Evolutionary conservation across 2,329 filamentous ascomycete genomes (phyloP), one percentile per base, ranked within the genome.

Genomic region (Xylaria digitata): DNA sequence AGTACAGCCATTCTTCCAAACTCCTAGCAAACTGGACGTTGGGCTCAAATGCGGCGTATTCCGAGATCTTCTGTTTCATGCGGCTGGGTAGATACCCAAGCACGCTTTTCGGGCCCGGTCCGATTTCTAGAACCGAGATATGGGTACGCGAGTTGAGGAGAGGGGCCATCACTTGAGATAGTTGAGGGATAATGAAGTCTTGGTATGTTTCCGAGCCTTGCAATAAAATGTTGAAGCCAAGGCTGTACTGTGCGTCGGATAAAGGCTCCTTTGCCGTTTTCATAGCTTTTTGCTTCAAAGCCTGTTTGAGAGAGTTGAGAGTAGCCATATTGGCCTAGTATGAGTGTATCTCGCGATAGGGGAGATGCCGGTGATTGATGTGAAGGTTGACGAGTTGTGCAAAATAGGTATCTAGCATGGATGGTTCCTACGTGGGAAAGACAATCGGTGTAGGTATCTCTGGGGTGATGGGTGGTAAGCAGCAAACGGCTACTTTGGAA

Each of bases 61-160:
- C 82, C 7, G n/a, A 78, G 63, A 89, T 75, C 53, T 80, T 84
- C 5, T 69, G 71, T 75, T 80, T 82, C 43, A 83, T 55, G 67
- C 32, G 34, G 8, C 37, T 15, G 2, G 87, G 84, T 19, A 90
- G 77, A 72, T 80, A 57, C 62, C 78, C 83, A 54, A 90, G 78
- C 6, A 90, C 71, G 70, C 81, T 89, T 74, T 82, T 79, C 0
- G 85, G 82, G 8, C 88, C 88, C 0, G 88, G 86, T 69, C 86
- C 86, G 56, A 90, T 84, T 71, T 90, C 88, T 6, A 90, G 79
- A 17, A 84, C 81, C 3, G 87, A 88, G 67, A 89, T 75, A 13
- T 72, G 53, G 30, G 6, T 56, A 34, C 78, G 80, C 6, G 82
- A 82, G 42, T 77, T 72, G 69, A 84, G 74, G 40, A 86, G 77